phyloP scores from a whole-genome alignment of 345 rosid species.

The Eucalyptus marginata region DNA sequence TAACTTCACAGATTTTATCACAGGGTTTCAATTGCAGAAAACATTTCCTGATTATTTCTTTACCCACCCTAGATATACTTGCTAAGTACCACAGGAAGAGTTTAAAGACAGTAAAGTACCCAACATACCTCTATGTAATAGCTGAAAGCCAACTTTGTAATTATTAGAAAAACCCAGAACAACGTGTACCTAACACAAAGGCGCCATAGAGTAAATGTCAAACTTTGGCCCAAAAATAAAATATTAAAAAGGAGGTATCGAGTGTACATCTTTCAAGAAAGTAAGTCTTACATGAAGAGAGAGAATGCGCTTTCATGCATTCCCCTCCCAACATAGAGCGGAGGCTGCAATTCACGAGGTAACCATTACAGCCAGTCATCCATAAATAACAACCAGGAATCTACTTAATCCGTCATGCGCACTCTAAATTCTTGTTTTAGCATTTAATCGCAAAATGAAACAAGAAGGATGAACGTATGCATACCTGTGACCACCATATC shows the following conservation, averaged over 20 bases:
- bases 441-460: not conserved
- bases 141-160: slow-evolving; percentile 89
- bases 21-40: not conserved
- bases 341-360: slow-evolving; percentile 46
- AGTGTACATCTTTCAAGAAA: not conserved
- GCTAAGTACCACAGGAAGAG: not conserved
- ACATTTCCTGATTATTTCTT: not conserved
- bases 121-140: slow-evolving; percentile 76
- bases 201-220: not conserved
- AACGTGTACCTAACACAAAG: slow-evolving; percentile 61
- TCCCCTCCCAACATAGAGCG: slow-evolving; percentile 96
- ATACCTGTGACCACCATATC: slow-evolving; percentile 99
- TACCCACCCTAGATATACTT: not conserved
- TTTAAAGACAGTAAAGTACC: not conserved
- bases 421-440: not conserved
- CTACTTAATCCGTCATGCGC: not conserved
- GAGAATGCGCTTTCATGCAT: slow-evolving; percentile 93
- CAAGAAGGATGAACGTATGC: not conserved
- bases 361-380: not conserved
- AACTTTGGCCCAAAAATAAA: not conserved
- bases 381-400: not conserved
- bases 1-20: not conserved
- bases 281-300: slow-evolving; percentile 65
- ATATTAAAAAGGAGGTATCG: not conserved
- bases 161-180: slow-evolving; percentile 79